These are phyloP conservation scores for Aspergillus pseudoviridinutans DNA, from an alignment of 2,329 filamentous ascomycete genomes.

Conservation along the genomic window DNA sequence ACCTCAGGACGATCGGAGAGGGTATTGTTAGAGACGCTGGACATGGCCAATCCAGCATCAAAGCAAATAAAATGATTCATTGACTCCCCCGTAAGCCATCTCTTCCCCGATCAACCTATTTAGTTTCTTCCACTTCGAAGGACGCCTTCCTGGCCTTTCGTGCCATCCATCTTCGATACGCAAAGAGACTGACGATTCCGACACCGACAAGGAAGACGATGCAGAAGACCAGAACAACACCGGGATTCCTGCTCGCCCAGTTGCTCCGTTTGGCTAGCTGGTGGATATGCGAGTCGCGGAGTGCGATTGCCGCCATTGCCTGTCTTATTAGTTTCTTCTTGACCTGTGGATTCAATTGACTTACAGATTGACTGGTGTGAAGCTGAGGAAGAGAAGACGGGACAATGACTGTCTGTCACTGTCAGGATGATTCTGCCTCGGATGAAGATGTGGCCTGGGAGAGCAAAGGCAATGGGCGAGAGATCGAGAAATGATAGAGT, in stretches of 20 bases:
- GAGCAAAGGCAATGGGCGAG: not conserved
- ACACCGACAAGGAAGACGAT: slow-evolving; percentile 55
- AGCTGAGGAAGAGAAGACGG: not conserved
- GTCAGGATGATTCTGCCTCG: not conserved
- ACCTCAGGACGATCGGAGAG: not conserved
- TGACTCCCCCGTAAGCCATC: not conserved
- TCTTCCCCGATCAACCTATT: not conserved
- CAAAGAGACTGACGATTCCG: slow-evolving; percentile 49
- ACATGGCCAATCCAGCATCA: not conserved
- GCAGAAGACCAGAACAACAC: slow-evolving; percentile 60
- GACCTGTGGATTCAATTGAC: not conserved
- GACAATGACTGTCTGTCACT: not conserved
- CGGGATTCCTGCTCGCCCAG: slow-evolving; percentile 55
- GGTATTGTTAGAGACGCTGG: not conserved
- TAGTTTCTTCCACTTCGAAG: slow-evolving; percentile 8
- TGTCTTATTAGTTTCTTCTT: not conserved
- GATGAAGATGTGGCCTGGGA: not conserved
- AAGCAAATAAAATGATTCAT: not conserved
- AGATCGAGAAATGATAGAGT: not conserved
- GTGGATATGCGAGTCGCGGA: slow-evolving; percentile 12
- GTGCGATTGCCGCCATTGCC: slow-evolving; percentile 29
- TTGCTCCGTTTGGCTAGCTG: slow-evolving; percentile 43
- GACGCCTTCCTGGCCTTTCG: slow-evolving; percentile 23
- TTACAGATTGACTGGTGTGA: not conserved
- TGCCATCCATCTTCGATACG: slow-evolving; percentile 43